phyloP scores from a whole-genome alignment of 108 stramenopile genomes.

The Fragilariopsis cylindrus region DNA sequence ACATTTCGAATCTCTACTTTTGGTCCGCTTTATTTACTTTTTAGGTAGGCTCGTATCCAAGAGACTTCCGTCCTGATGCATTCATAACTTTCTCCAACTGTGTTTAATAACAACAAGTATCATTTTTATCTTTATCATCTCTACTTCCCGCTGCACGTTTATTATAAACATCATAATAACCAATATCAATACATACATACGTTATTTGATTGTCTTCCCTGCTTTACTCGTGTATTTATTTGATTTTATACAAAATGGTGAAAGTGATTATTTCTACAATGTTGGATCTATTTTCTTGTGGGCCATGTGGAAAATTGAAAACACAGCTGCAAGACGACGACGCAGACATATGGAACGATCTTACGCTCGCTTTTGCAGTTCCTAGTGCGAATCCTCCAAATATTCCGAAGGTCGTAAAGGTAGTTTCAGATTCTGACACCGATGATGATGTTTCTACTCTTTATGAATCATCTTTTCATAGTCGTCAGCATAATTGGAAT shows the following conservation, averaged over 20 bases:
- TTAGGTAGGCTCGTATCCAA: not conserved
- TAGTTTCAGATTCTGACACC: not conserved
- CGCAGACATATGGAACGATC: constrained; percentile 26
- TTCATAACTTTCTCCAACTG: constrained; percentile 8
- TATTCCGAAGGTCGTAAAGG: constrained; percentile 26
- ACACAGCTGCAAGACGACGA: constrained; percentile 16
- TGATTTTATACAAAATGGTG: too few species aligned
- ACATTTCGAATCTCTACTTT: too few species aligned
- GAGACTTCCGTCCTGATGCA: constrained; percentile 3
- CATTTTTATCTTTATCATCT: constrained; percentile 2
- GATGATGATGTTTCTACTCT: constrained; percentile 22
- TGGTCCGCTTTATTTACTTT: too few species aligned
- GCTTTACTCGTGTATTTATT: too few species aligned
- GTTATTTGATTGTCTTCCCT: too few species aligned
- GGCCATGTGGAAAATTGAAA: constrained; percentile 17
- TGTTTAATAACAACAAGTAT: constrained; percentile 12
- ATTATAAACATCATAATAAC: too few species aligned
- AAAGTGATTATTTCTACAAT: constrained; percentile 1
- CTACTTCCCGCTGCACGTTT: not conserved
- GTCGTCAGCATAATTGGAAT: not conserved
- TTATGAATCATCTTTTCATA: constrained; percentile 3
- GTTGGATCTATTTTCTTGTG: not conserved
- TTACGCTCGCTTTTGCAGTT: constrained; percentile 10
- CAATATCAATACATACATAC: too few species aligned
- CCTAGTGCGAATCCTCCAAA: constrained; percentile 6